These are phyloP conservation scores for Balansia obtecta DNA, from an alignment of 2,329 filamentous ascomycete genomes.

Conservation along the genomic window DNA sequence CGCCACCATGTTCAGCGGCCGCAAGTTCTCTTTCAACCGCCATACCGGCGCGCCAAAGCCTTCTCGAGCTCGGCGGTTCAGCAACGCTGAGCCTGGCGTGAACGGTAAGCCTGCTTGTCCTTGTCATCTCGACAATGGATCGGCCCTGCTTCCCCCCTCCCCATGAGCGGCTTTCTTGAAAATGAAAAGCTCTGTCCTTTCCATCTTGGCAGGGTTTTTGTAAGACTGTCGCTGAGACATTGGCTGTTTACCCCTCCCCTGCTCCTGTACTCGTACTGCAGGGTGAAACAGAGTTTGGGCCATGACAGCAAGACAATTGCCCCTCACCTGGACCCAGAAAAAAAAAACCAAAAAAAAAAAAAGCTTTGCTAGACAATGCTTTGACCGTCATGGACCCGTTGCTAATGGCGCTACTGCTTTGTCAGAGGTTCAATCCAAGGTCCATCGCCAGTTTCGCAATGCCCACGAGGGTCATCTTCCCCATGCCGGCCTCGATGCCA, in stretches of 20 bases:
- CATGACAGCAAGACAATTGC: background rate
- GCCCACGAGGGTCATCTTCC: conserved; percentile 85
- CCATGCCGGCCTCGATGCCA: conserved; percentile 82
- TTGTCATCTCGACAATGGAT: background rate
- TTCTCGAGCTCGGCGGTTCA: conserved; percentile 42
- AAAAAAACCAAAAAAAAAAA: background rate
- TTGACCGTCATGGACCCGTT: background rate
- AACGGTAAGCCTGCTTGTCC: conserved; percentile 34
- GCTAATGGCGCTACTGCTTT: conserved; percentile 9
- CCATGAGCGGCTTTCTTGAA: background rate
- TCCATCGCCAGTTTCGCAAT: conserved; percentile 79
- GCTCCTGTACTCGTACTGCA: background rate
- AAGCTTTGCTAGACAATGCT: background rate
- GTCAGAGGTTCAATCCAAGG: conserved; percentile 69
- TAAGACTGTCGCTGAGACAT: background rate
- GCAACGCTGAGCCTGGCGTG: conserved; percentile 40
- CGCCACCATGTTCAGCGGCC: conserved; percentile 37
- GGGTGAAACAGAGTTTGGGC: no score
- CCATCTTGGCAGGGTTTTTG: background rate
- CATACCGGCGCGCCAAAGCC: conserved; percentile 49
- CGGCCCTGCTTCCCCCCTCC: no score
- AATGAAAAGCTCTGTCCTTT: background rate
- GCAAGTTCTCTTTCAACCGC: conserved; percentile 57
- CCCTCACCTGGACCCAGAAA: background rate
- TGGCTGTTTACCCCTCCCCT: background rate